Evolutionary conservation across 2,329 filamentous ascomycete species (phyloP).

Genomic region (Alternaria triticimaculans): DNA sequence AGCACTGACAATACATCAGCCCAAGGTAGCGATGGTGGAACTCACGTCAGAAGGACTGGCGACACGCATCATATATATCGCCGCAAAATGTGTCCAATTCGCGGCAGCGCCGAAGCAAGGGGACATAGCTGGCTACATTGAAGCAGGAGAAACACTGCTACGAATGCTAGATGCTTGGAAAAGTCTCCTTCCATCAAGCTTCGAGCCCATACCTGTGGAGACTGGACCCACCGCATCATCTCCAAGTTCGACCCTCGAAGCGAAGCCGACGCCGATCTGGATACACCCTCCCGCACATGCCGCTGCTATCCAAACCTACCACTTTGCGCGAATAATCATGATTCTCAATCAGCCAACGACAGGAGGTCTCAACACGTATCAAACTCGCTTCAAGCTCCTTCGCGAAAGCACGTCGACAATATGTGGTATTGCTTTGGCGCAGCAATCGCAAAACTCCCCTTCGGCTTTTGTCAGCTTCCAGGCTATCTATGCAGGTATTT

Average conservation of each 20-base stretch:
- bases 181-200: constrained; percentile 51
- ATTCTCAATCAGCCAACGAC: constrained; percentile 60
- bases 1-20: constrained; percentile 65
- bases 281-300: constrained; percentile 43
- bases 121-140: constrained; percentile 48
- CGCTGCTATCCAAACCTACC: constrained; percentile 60
- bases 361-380: constrained; percentile 57
- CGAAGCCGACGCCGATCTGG: constrained; percentile 26
- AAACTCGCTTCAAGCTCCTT: constrained; percentile 53
- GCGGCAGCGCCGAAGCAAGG: constrained; percentile 57
- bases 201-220: constrained; percentile 50
- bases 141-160: constrained; percentile 55
- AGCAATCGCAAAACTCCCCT: constrained; percentile 34
- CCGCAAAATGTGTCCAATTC: constrained; percentile 65
- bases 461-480: constrained; percentile 41
- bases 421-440: constrained; percentile 58
- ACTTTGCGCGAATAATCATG: constrained; percentile 61
- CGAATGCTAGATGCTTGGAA: constrained; percentile 61
- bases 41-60: constrained; percentile 62
- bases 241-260: constrained; percentile 7
- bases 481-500: constrained; percentile 41
- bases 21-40: constrained; percentile 55
- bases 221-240: constrained; percentile 9
- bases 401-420: constrained; percentile 57
- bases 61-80: constrained; percentile 60